Conservation (phyloP, 2,329 filamentous ascomycete species). For the Hypoxylon rubiginosum region DNA sequence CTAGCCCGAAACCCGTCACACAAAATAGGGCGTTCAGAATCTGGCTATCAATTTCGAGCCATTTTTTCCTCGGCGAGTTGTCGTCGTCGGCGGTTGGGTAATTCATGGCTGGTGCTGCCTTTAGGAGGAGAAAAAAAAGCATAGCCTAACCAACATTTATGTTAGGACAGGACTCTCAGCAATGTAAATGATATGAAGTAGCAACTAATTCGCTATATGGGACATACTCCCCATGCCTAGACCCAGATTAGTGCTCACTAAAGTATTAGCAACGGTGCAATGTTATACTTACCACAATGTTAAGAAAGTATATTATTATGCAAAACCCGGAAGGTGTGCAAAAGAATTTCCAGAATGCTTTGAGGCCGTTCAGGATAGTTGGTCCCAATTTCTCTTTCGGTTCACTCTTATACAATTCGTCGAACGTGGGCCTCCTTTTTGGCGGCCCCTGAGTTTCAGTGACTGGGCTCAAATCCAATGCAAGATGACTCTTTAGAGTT, state of each 20-base stretch:
- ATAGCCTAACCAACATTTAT: conserved; percentile 13
- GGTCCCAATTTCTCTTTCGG: conserved; percentile 18
- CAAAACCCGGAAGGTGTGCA: conserved; percentile 10
- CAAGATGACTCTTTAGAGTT: not conserved
- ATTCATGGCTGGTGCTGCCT: conserved; percentile 23
- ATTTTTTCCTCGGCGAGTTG: conserved; percentile 22
- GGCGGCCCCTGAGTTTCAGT: not conserved
- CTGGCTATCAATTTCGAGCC: conserved; percentile 59
- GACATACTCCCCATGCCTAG: conserved; percentile 12
- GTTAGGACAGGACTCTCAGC: conserved; percentile 2
- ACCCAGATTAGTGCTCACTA: not conserved
- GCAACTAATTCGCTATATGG: not conserved
- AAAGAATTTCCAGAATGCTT: conserved; percentile 19
- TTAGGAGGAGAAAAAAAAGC: conserved; percentile 24
- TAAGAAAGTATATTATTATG: conserved; percentile 22
- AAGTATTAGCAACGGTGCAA: not conserved
- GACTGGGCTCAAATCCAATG: not conserved
- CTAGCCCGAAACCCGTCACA: conserved; percentile 85
- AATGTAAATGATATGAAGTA: not conserved
- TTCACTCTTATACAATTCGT: conserved; percentile 8
- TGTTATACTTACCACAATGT: conserved; percentile 15
- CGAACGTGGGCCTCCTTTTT: conserved; percentile 6
- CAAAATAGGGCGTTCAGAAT: conserved; percentile 88
- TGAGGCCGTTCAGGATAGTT: conserved; percentile 17
- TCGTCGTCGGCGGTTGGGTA: conserved; percentile 21